Evolutionary conservation across 1,284 basidiomycete genomes (phyloP).

Genomic region (Clitocybe nebularis): DNA sequence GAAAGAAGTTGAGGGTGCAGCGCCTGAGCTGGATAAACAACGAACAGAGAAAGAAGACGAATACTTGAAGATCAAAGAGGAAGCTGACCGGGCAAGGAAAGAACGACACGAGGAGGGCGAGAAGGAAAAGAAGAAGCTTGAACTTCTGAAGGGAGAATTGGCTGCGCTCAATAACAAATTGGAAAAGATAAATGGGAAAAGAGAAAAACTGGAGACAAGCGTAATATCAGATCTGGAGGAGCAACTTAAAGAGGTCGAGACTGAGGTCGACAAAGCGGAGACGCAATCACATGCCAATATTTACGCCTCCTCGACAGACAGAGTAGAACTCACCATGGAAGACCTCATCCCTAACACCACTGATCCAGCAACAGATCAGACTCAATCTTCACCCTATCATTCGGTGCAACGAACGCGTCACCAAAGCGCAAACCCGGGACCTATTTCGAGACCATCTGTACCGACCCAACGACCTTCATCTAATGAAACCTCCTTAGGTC

Average conservation of each 20-base stretch:
- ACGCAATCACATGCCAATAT: constrained; percentile 25
- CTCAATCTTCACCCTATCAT: constrained; percentile 18
- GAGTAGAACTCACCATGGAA: constrained; percentile 16
- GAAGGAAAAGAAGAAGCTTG: constrained; percentile 55
- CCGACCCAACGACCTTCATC: constrained; percentile 29
- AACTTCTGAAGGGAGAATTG: constrained; percentile 47
- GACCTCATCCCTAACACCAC: constrained; percentile 8
- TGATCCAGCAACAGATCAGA: constrained; percentile 9
- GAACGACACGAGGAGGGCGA: constrained; percentile 50
- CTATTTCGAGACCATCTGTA: constrained; percentile 24
- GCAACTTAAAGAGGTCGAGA: constrained; percentile 44
- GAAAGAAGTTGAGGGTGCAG: constrained; percentile 44
- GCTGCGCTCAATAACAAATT: constrained; percentile 41
- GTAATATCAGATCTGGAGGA: constrained; percentile 52
- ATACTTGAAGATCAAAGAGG: constrained; percentile 39
- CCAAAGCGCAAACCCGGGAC: constrained; percentile 20
- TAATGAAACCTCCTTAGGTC: constrained; percentile 7
- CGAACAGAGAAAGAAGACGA: constrained; percentile 45
- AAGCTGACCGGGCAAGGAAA: constrained; percentile 39
- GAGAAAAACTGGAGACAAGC: constrained; percentile 47
- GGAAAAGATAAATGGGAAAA: constrained; percentile 50
- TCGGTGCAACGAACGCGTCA: constrained; percentile 22
- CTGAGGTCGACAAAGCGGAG: constrained; percentile 46
- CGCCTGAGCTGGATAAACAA: constrained; percentile 44
- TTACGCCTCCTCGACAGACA: constrained; percentile 16